phyloP scores from a whole-genome alignment of 2,329 filamentous ascomycete species.

The Paracoccidioides lutzii region DNA sequence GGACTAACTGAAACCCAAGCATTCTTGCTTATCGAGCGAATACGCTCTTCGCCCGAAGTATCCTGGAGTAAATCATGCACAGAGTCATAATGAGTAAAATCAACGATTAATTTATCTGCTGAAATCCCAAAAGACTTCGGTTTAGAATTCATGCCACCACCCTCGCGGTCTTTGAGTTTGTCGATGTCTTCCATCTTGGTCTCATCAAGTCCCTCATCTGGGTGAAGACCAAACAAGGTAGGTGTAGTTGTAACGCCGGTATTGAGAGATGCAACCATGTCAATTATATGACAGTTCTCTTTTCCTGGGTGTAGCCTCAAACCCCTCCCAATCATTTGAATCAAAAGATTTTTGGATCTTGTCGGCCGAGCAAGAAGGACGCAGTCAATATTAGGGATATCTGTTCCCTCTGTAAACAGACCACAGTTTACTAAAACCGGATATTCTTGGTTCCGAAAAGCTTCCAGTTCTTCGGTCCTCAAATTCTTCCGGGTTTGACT shows the following conservation, averaged over 20 bases:
- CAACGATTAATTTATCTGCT: constrained; percentile 40
- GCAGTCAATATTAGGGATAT: constrained; percentile 95
- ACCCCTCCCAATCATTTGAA: constrained; percentile 96
- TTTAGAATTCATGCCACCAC: constrained; percentile 14
- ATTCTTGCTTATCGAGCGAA: constrained; percentile 59
- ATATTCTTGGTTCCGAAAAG: constrained; percentile 64
- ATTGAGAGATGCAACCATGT: constrained; percentile 79
- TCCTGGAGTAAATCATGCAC: constrained; percentile 86
- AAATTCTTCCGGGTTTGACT: constrained; percentile 60
- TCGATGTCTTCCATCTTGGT: constrained; percentile 51
- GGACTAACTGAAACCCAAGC: constrained; percentile 73
- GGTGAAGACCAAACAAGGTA: constrained; percentile 85
- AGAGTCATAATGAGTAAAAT: constrained; percentile 81
- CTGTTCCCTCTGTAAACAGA: constrained; percentile 93
- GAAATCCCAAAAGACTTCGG: constrained; percentile 5
- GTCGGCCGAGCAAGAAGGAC: constrained; percentile 79
- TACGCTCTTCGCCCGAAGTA: constrained; percentile 62
- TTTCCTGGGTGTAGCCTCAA: constrained; percentile 75
- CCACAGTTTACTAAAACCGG: constrained; percentile 89
- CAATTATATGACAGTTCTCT: constrained; percentile 82
- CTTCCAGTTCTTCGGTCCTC: constrained; percentile 56
- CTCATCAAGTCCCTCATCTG: constrained; percentile 59
- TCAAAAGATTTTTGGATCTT: constrained; percentile 77
- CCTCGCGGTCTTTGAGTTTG: constrained; percentile 28
- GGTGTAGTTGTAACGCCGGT: constrained; percentile 82